These are phyloP conservation scores for Sporothrix phasma DNA, from an alignment of 2,329 filamentous ascomycete genomes.

Conservation along the genomic window DNA sequence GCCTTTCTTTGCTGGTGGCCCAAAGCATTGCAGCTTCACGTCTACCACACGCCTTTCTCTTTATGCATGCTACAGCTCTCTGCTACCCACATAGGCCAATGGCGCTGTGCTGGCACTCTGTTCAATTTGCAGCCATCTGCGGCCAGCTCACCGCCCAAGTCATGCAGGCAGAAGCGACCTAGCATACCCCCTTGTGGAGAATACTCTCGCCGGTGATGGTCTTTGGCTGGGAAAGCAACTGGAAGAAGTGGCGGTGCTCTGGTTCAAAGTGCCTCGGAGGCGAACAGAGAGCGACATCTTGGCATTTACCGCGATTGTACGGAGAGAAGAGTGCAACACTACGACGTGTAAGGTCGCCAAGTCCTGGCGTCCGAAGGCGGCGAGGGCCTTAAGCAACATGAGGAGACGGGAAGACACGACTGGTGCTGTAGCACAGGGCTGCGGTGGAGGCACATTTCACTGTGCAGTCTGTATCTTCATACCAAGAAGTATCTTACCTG, in stretches of 20 bases:
- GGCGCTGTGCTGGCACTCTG: background rate
- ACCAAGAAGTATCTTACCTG: background rate
- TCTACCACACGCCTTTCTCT: background rate
- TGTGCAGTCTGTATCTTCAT: background rate
- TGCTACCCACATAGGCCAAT: background rate
- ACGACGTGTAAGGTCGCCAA: background rate
- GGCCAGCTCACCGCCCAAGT: slow-evolving; percentile 3
- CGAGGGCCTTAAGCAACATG: background rate
- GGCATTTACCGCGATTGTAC: background rate
- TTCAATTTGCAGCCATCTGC: background rate
- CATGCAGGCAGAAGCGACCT: background rate
- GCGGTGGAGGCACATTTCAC: background rate
- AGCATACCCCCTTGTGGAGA: background rate
- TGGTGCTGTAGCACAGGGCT: background rate
- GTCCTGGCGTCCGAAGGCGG: background rate
- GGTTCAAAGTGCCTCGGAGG: background rate
- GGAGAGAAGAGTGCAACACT: background rate
- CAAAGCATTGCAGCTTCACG: background rate
- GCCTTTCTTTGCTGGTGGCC: background rate
- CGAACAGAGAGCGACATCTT: background rate
- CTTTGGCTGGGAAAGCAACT: background rate
- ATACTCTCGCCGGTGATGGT: background rate
- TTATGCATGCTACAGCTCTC: background rate
- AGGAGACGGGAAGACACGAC: background rate
- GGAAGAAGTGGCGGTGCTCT: too few species aligned